A percentile compares a stretch with the other conserved stretches of the same genome.
phyloP scores from a whole-genome alignment of 345 rosid species.

The Cochlearia excelsa region DNA sequence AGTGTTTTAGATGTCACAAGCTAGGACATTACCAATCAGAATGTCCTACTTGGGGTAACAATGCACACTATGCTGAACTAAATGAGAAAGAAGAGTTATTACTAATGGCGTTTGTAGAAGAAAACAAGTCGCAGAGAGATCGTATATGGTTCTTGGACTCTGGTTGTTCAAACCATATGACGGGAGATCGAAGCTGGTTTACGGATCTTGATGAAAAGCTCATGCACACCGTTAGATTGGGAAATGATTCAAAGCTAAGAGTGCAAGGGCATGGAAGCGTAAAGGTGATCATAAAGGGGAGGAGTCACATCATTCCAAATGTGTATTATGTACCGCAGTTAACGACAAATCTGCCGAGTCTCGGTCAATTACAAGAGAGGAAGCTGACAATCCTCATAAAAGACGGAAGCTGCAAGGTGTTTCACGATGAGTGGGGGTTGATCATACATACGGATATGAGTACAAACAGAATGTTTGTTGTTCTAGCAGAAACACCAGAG shows the following conservation, averaged over 20 bases:
- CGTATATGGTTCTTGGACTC: constrained; percentile 3
- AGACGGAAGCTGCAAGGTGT: not conserved
- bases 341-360: not conserved
- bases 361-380: not conserved
- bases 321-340: not conserved
- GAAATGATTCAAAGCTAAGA: not conserved
- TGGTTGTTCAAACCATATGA: constrained; percentile 8
- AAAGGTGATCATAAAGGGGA: not conserved
- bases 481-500: not conserved
- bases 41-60: not conserved
- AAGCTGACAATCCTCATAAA: not conserved
- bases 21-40: constrained; percentile 5
- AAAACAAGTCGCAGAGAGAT: not conserved
- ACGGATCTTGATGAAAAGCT: not conserved
- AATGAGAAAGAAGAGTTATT: not conserved
- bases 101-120: not conserved
- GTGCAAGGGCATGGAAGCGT: not conserved
- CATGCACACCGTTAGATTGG: not conserved
- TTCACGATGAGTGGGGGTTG: not conserved
- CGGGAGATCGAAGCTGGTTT: not conserved
- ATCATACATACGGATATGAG: not conserved
- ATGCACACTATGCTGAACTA: not conserved
- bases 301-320: not conserved
- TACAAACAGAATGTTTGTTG: not conserved
- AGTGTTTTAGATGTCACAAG: not conserved